Evolutionary conservation across 495 filamentous ascomycete genomes (phyloP).

Genomic region (Neurospora sp.): DNA sequence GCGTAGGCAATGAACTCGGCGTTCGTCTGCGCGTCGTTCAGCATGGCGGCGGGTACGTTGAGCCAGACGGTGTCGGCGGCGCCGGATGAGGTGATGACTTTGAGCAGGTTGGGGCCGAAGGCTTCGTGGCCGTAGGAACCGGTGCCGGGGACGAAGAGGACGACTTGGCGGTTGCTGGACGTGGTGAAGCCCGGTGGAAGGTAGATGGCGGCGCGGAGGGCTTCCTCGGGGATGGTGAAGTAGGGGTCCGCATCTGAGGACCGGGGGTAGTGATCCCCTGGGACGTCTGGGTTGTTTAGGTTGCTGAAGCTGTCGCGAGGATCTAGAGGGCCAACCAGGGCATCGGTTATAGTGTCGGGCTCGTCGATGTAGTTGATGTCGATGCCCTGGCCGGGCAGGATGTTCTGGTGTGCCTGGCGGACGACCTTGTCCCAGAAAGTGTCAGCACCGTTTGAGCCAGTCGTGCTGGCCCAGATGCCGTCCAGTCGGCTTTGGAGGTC

Average conservation of each 20-base stretch:
- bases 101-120: slow-evolving; percentile 34
- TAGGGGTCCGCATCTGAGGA: background rate
- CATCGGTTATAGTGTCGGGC: background rate
- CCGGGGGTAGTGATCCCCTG: background rate
- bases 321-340: background rate
- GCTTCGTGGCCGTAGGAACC: slow-evolving; percentile 27
- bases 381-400: background rate
- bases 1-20: slow-evolving; percentile 34
- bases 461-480: background rate
- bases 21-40: slow-evolving; percentile 34
- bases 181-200: background rate
- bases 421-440: background rate
- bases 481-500: background rate
- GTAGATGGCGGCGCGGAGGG: background rate
- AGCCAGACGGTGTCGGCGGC: slow-evolving; percentile 39
- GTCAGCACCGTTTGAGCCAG: background rate
- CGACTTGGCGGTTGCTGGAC: background rate
- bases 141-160: slow-evolving; percentile 40
- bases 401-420: background rate
- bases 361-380: background rate
- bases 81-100: slow-evolving; percentile 21
- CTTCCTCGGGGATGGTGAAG: background rate
- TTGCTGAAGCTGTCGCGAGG: background rate
- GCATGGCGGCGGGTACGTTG: slow-evolving; percentile 33
- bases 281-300: background rate